Evolutionary conservation across 2,329 filamentous ascomycete species (phyloP), one percentile per base, ranked within the genome.

Genomic region (Neofusicoccum laricinum): DNA sequence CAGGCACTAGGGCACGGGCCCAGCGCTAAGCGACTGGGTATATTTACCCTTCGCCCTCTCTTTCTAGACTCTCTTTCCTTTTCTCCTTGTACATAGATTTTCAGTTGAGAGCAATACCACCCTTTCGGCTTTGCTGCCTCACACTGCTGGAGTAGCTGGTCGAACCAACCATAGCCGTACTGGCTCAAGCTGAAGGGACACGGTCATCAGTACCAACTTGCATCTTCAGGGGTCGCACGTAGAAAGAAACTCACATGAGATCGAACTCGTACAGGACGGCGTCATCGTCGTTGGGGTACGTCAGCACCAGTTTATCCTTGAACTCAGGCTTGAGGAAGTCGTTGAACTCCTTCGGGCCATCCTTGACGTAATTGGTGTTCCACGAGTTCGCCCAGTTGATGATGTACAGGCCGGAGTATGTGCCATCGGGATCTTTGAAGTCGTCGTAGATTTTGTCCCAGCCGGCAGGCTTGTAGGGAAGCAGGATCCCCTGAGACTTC

Each of bases 231-330:
- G 25, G 25, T 30, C 25, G 25, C 25, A 6, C 7, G 25, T 30
- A 7, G 5, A 30, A 7, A 30, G 25, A 4, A 7, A 66, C 70
- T 62, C 66, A 72, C 72, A 85, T 79, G 1, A 83, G 72, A 45
- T 84, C 75, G 41, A 82, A 84, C 2, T 80, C 79, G 43, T 76
- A 85, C 0, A 84, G 72, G 2, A 86, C 79, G 0, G 84, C 84
- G 62, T 86, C 84, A 45, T 86, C 84, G 45, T 86, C 85, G 65
- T 86, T 85, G 10, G 84, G 85, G 64, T 86, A 86, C 0, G 83
- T 85, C 11, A 86, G 69, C 2, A 81, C 80, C 3, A 86, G 72
- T 70, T 83, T 85, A 65, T 81, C 73, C 72, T 86, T 86, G 72
- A 79, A 83, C 64, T 82, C 78, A 0, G 84, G 82, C 8, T 78